Evolutionary conservation across 441 rosid species (phyloP).

Genomic region (Euphorbia celastroides): DNA sequence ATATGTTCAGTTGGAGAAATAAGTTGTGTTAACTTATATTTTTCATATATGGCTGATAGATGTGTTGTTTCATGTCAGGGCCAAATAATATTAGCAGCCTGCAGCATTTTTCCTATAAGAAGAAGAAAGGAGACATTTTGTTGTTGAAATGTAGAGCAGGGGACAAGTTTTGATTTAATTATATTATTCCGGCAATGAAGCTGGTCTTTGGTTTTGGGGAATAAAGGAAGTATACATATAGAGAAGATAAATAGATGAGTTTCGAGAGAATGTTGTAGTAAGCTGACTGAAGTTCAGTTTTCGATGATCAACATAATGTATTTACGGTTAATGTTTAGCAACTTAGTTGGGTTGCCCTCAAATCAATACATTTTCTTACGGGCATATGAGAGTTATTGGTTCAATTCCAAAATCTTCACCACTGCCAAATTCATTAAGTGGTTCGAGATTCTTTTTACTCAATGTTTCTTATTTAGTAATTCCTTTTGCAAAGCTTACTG

Average conservation of each 20-base stretch:
- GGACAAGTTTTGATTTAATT: neutral
- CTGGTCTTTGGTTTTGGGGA: neutral
- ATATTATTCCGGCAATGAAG: neutral
- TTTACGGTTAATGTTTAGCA: too few species aligned
- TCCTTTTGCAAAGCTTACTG: too few species aligned
- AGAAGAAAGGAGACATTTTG: neutral
- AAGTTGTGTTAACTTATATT: neutral
- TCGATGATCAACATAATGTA: neutral
- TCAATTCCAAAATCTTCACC: too few species aligned
- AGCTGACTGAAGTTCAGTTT: neutral
- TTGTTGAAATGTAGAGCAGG: neutral
- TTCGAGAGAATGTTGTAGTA: neutral
- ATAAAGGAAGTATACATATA: neutral
- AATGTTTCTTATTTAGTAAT: too few species aligned
- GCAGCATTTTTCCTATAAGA: neutral
- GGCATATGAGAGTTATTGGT: too few species aligned
- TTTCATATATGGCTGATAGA: neutral
- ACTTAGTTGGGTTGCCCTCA: too few species aligned
- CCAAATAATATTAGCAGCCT: neutral
- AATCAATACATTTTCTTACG: too few species aligned
- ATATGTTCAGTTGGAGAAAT: neutral
- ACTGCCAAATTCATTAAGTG: too few species aligned
- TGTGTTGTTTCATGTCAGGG: constrained; percentile 2
- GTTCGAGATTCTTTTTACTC: too few species aligned
- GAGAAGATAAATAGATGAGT: neutral